Conservation (phyloP, 2,329 filamentous ascomycete species). For the Geoglossum cookeanum region DNA sequence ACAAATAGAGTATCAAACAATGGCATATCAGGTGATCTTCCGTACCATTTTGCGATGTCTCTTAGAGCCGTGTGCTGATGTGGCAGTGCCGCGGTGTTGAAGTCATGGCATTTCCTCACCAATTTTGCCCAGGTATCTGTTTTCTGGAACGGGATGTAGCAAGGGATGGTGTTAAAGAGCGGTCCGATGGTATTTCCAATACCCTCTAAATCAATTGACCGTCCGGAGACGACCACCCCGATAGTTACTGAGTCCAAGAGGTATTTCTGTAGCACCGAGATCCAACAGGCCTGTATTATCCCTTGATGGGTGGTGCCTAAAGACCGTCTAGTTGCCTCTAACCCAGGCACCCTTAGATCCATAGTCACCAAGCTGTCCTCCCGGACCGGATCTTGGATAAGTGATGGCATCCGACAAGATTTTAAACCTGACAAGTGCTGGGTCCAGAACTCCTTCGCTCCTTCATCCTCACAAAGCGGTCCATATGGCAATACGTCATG, state of each 20-base stretch:
- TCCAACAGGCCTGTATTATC: conserved; percentile 57
- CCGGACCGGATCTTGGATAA: conserved; percentile 11
- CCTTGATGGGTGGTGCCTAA: conserved; percentile 64
- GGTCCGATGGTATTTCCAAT: conserved; percentile 57
- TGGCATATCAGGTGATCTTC: conserved; percentile 30
- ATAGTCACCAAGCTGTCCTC: conserved; percentile 9
- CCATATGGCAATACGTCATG: conserved; percentile 48
- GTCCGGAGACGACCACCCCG: conserved; percentile 63
- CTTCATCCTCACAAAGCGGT: conserved; percentile 34
- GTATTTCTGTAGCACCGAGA: conserved; percentile 37
- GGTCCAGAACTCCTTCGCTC: conserved; percentile 48
- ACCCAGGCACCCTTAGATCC: conserved; percentile 18
- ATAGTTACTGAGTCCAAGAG: conserved; percentile 33
- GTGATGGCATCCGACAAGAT: conserved; percentile 15
- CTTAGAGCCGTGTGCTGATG: conserved; percentile 67
- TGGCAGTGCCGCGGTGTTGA: conserved; percentile 45
- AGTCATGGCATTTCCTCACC: conserved; percentile 46
- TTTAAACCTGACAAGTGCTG: conserved; percentile 28
- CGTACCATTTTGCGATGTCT: conserved; percentile 63
- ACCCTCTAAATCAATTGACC: conserved; percentile 46
- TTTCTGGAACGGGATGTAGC: conserved; percentile 29
- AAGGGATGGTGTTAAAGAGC: conserved; percentile 78
- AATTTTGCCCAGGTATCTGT: conserved; percentile 39
- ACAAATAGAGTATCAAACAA: conserved; percentile 72
- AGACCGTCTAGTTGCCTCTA: conserved; percentile 35